Percentiles rank a stretch among this genome's conserved stretches.
Conservation (phyloP, 1,284 basidiomycete species). For the Ganoderma multipileum region DNA sequence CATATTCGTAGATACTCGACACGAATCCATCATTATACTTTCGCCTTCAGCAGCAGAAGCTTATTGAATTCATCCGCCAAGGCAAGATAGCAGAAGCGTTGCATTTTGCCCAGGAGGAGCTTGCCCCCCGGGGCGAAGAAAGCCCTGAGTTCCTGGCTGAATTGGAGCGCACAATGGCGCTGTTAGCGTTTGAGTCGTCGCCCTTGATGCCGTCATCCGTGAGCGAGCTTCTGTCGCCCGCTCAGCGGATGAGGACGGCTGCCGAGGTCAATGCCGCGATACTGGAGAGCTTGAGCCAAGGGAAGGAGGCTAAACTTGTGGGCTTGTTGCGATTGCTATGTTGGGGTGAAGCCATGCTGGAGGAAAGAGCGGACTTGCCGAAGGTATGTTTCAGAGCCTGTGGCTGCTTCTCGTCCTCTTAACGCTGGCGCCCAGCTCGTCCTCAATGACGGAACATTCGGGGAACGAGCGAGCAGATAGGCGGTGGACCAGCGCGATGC, state of each 20-base stretch:
- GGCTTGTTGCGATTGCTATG: constrained; percentile 85
- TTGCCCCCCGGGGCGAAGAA: constrained; percentile 95
- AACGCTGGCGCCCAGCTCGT: constrained; percentile 33
- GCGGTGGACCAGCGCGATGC: constrained; percentile 4
- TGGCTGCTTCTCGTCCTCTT: background rate
- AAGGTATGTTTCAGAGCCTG: constrained; percentile 50
- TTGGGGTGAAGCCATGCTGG: constrained; percentile 88
- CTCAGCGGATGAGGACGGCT: constrained; percentile 92
- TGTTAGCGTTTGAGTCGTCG: constrained; percentile 88
- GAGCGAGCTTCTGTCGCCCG: constrained; percentile 81
- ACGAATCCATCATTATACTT: constrained; percentile 92
- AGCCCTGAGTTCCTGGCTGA: constrained; percentile 93
- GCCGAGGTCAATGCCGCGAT: constrained; percentile 96
- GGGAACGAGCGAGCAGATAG: constrained; percentile 27
- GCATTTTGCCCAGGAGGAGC: constrained; percentile 90
- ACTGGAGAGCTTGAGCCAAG: constrained; percentile 89
- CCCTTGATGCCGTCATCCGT: constrained; percentile 71
- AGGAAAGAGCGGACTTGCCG: constrained; percentile 78
- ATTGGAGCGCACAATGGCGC: constrained; percentile 94
- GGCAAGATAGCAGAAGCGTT: constrained; percentile 84
- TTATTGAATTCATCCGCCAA: constrained; percentile 94
- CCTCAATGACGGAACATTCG: constrained; percentile 40
- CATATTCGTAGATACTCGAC: constrained; percentile 82
- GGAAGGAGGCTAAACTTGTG: constrained; percentile 90
- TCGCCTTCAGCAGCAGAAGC: constrained; percentile 91